These are phyloP conservation scores for Arthrinium puccinioides DNA, from an alignment of 2,329 filamentous ascomycete species.

Conservation along the genomic window DNA sequence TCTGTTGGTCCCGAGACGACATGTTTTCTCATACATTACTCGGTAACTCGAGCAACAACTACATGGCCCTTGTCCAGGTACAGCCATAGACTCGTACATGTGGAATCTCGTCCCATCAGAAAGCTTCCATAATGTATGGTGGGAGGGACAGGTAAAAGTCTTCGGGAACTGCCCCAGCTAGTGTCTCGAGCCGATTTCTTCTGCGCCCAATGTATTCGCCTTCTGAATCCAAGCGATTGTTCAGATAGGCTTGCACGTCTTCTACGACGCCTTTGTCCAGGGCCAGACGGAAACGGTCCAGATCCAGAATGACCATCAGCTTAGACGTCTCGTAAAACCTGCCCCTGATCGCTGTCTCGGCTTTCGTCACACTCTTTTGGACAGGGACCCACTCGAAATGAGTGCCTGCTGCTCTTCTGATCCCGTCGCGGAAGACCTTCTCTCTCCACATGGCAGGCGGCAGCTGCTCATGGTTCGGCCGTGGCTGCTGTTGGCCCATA, in stretches of 20 bases:
- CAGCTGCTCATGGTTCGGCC: slow-evolving; percentile 7
- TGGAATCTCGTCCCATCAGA: too few relatives aligned
- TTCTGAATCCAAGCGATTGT: slow-evolving; percentile 42
- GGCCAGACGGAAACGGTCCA: slow-evolving; percentile 27
- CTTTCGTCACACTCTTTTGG: slow-evolving; percentile 14
- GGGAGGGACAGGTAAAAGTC: slow-evolving; percentile 7
- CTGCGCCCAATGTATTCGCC: slow-evolving; percentile 30
- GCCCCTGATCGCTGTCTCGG: slow-evolving; percentile 40
- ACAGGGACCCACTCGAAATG: slow-evolving; percentile 25
- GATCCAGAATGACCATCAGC: slow-evolving; percentile 43
- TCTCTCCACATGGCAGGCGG: slow-evolving; percentile 17
- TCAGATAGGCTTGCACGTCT: slow-evolving; percentile 41
- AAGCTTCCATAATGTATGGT: slow-evolving; percentile 3
- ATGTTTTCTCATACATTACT: too few relatives aligned
- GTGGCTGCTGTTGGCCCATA: slow-evolving; percentile 5
- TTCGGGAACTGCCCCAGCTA: slow-evolving; percentile 12
- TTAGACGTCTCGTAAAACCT: slow-evolving; percentile 52
- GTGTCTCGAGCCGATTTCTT: slow-evolving; percentile 9
- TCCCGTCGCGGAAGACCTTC: slow-evolving; percentile 20
- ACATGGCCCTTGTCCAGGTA: too few relatives aligned
- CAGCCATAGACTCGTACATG: too few relatives aligned
- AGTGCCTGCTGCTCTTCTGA: slow-evolving; percentile 11
- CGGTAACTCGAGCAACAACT: too few relatives aligned
- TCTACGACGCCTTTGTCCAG: slow-evolving; percentile 31
- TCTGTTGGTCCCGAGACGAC: too few relatives aligned